Evolutionary conservation across 495 filamentous ascomycete genomes (phyloP).

Genomic region (Hapsidospora chrysogenum): DNA sequence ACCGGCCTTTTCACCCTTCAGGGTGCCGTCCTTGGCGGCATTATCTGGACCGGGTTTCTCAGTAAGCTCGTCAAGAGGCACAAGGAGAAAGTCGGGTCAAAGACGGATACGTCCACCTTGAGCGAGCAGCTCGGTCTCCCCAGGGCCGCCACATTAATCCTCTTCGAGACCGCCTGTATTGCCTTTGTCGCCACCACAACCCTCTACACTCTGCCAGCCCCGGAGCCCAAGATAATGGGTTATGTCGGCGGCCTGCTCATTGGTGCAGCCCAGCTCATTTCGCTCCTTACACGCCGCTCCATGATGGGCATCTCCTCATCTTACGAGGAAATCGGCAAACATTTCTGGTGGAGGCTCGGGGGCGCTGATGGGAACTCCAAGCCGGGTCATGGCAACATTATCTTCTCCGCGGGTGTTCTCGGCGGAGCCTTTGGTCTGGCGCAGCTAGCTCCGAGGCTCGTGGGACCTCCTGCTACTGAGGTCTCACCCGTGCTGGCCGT

Average conservation of each 20-base stretch:
- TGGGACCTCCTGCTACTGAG: constrained; percentile 6
- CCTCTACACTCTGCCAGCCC: constrained; percentile 9
- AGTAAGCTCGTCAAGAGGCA: constrained; percentile 6
- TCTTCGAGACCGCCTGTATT: constrained; percentile 14
- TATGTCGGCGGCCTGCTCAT: constrained; percentile 31
- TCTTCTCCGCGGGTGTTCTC: constrained; percentile 27
- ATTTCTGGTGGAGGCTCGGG: constrained; percentile 20
- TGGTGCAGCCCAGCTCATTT: constrained; percentile 27
- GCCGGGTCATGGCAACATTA: constrained; percentile 17
- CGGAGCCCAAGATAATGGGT: constrained; percentile 17
- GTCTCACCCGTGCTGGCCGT: constrained; percentile 16
- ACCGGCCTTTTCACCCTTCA: constrained; percentile 24
- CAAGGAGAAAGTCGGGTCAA: constrained; percentile 4
- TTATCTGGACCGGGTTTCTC: constrained; percentile 18
- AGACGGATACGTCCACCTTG: constrained; percentile 11
- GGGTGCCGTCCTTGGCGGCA: constrained; percentile 26
- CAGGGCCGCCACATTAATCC: constrained; percentile 8
- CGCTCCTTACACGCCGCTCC: constrained; percentile 19
- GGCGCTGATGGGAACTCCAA: constrained; percentile 6
- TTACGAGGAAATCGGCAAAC: constrained; percentile 33
- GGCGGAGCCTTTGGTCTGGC: constrained; percentile 20
- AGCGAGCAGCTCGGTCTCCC: constrained; percentile 16
- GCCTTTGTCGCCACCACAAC: constrained; percentile 11
- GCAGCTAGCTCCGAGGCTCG: constrained; percentile 11
- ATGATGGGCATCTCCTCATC: constrained; percentile 34